Conservation (phyloP, 2,329 filamentous ascomycete genomes). For the Gliomastix tumulicola region DNA sequence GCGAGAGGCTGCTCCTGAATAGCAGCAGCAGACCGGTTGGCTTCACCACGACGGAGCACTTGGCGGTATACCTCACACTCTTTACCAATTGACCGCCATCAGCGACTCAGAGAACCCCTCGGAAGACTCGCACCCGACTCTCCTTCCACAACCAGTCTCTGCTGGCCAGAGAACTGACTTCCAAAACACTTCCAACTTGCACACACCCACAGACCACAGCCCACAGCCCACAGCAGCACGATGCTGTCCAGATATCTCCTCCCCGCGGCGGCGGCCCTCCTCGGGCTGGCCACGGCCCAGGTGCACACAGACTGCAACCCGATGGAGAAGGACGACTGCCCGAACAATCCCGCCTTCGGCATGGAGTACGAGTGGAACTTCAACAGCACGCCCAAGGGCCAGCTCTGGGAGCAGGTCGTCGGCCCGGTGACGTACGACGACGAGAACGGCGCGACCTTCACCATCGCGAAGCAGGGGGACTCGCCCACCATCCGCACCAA, state of each 20-base stretch:
- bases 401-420: conserved; percentile 62
- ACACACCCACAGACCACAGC: too few relatives aligned
- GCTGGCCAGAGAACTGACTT: too few relatives aligned
- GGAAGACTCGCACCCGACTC: too few relatives aligned
- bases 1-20: too few relatives aligned
- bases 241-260: conserved; percentile 19
- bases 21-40: too few relatives aligned
- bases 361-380: conserved; percentile 57
- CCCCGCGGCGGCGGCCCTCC: conserved; percentile 24
- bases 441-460: conserved; percentile 63
- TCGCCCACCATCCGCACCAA: conserved; percentile 72
- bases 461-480: conserved; percentile 61
- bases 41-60: too few relatives aligned
- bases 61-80: too few relatives aligned
- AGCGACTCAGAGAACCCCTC: too few relatives aligned
- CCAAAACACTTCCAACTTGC: too few relatives aligned
- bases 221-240: conserved; percentile 1
- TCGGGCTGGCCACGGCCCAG: conserved; percentile 55
- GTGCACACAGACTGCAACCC: conserved; percentile 76
- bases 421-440: conserved; percentile 56
- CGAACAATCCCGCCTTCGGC: conserved; percentile 64
- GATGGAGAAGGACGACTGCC: conserved; percentile 58
- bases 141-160: too few relatives aligned
- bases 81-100: too few relatives aligned
- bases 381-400: conserved; percentile 51